Percentiles rank a stretch among this genome's conserved stretches.
phyloP scores from a whole-genome alignment of 352 stramenopile species.

The Phytopythium kandeliae region DNA sequence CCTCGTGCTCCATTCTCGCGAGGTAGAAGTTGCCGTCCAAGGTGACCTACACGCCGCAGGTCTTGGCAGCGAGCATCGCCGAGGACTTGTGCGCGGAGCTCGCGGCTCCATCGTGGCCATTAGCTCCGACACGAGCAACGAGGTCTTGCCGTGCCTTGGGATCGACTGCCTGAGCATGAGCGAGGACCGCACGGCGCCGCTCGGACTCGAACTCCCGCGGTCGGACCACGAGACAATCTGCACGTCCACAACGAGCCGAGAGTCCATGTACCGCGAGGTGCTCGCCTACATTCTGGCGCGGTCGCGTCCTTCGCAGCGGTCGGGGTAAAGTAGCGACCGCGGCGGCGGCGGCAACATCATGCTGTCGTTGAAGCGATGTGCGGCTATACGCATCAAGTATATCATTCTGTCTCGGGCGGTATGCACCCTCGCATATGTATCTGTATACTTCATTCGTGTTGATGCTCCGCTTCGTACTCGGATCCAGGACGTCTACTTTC shows the following conservation, averaged over 20 bases:
- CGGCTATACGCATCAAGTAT: no score
- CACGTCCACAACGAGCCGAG: slow-evolving; percentile 56
- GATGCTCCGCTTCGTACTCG: no score
- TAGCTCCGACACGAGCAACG: no score
- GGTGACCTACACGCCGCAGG: slow-evolving; percentile 17
- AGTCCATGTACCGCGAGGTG: slow-evolving; percentile 63
- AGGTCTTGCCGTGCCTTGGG: slow-evolving; percentile 45
- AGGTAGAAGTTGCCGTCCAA: slow-evolving; percentile 63
- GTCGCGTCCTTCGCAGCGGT: no score
- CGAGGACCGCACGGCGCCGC: slow-evolving; percentile 47
- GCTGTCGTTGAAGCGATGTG: no score
- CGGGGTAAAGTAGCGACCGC: no score
- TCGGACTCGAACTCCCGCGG: slow-evolving; percentile 54
- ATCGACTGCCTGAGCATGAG: slow-evolving; percentile 75
- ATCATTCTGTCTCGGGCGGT: no score
- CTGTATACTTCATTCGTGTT: no score
- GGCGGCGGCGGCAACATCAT: no score
- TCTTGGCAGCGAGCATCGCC: slow-evolving; percentile 32
- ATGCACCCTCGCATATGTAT: no score
- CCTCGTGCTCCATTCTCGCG: slow-evolving; percentile 56
- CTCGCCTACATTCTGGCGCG: slow-evolving; percentile 29
- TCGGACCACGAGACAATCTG: slow-evolving; percentile 87
- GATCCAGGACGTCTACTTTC: no score
- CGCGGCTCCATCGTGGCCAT: no score
- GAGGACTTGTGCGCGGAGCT: slow-evolving; percentile 12